Percentiles rank a stretch among this genome's conserved stretches.
Evolutionary conservation across 2,329 filamentous ascomycete genomes (phyloP).

Genomic region (Apiospora koreana): DNA sequence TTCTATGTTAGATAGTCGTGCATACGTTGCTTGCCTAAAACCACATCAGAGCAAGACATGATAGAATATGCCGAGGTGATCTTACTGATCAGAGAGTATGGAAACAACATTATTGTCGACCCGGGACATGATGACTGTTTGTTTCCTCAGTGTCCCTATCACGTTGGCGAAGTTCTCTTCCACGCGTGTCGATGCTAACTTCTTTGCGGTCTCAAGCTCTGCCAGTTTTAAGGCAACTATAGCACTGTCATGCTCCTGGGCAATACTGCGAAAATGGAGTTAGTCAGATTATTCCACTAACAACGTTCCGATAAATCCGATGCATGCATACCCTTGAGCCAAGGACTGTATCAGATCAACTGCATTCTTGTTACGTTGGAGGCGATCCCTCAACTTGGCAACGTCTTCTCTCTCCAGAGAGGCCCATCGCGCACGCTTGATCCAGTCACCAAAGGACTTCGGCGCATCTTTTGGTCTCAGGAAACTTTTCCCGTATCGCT

Average conservation of each 20-base stretch:
- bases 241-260: background rate
- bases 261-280: background rate
- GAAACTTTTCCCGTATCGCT: background rate
- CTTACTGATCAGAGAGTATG: background rate
- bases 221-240: background rate
- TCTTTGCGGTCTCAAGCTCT: background rate
- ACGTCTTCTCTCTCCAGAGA: background rate
- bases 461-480: background rate
- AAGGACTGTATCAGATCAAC: background rate
- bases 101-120: background rate
- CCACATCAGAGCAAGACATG: background rate
- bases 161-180: background rate
- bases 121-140: background rate
- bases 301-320: background rate
- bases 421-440: slow-evolving; percentile 2
- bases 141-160: background rate
- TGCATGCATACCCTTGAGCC: background rate
- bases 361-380: background rate
- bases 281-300: background rate
- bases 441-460: background rate
- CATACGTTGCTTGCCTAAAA: background rate
- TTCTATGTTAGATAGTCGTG: background rate
- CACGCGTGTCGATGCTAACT: background rate
- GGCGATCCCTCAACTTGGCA: background rate
- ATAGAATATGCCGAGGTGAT: too few relatives aligned